Percentiles rank a stretch among this genome's conserved stretches.
Evolutionary conservation across 306 rosid species (phyloP).

Genomic region (Trifolium fragiferum): DNA sequence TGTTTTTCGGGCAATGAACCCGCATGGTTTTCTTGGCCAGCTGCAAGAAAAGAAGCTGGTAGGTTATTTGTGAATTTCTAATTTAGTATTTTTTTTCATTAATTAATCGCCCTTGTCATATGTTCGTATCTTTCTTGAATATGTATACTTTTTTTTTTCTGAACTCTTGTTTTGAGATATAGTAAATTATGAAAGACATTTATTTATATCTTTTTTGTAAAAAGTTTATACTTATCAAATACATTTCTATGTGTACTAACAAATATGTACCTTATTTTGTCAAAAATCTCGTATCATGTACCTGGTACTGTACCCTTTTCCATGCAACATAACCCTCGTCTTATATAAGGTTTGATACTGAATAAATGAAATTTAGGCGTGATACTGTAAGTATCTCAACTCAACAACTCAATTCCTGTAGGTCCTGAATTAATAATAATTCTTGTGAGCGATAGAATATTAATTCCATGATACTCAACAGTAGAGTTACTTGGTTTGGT

Average conservation of each 20-base stretch:
- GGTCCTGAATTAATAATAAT: not conserved
- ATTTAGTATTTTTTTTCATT: not conserved
- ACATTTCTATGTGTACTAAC: not conserved
- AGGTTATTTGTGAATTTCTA: constrained; percentile 40
- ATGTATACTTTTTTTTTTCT: not conserved
- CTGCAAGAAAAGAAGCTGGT: constrained; percentile 97
- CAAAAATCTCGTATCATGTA: not conserved
- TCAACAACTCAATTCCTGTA: constrained; percentile 2
- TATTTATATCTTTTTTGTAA: no score
- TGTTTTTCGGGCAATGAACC: constrained; percentile 93
- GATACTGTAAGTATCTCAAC: constrained; percentile 19
- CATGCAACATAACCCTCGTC: not conserved
- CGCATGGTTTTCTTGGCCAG: constrained; percentile 92
- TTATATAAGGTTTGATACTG: not conserved
- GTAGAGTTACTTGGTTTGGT: not conserved
- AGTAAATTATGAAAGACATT: not conserved
- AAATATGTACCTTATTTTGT: no score
- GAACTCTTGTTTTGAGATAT: not conserved
- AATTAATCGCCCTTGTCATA: not conserved
- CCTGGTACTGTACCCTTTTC: not conserved
- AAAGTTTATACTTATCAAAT: not conserved
- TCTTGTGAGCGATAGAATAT: not conserved
- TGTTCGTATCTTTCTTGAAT: not conserved
- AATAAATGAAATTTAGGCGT: not conserved
- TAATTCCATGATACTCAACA: not conserved